Base-by-base conservation (phyloP, 225 moss, liverwort and hornwort species). In the Rhytidiadelphus loreus region DNA sequence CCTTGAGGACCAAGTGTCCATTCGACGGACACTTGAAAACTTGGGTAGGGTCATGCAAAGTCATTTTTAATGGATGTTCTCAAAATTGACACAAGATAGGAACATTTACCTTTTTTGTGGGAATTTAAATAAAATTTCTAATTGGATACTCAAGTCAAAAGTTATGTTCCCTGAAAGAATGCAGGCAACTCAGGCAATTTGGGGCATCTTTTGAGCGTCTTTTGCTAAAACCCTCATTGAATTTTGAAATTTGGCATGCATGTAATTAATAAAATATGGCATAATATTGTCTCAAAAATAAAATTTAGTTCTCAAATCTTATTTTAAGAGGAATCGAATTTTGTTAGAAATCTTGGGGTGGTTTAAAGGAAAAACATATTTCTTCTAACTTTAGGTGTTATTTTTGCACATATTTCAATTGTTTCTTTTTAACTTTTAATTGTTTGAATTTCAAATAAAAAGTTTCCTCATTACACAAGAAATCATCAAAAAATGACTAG, bases 131-230 rank as follows among this genome's bases (percentile, higher is more conserved):
- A 20, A 35, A 13, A 35, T 3, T 12, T 30, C 1, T 24, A 55
- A 53, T 53, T 14, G 16, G 16, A 77, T 77, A 24, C 3, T 4
- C 3, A 4, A 0, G 50, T 50, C 21, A 13, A 50, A 21, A 50
- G 33, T 50, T 75, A 8, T 50, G 21, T 0, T 33, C 13, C 13
- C 5, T 16, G 28, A 41, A 50, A 50, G 53, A 23, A 37, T 24
- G 37, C 0, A 0, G 2, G 35, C 0, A 13, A 2, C 5, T 35
- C 0, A 3, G 2, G 35, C 23, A 77, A 23, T 37, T 35, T 1
- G 3, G 3, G 2, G 77, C 15, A 37, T 35, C 35, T 30, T 75
- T 12, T 33, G 21, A 33, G 5, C 21, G 33, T 75, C 17, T 33
- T 52, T 53, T 35, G 22, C 0, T 13, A 1, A 0, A 6, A 33